Percentiles rank a stretch among this genome's conserved stretches.
phyloP scores from a whole-genome alignment of 2,329 filamentous ascomycete genomes.

The Didymella exigua region DNA sequence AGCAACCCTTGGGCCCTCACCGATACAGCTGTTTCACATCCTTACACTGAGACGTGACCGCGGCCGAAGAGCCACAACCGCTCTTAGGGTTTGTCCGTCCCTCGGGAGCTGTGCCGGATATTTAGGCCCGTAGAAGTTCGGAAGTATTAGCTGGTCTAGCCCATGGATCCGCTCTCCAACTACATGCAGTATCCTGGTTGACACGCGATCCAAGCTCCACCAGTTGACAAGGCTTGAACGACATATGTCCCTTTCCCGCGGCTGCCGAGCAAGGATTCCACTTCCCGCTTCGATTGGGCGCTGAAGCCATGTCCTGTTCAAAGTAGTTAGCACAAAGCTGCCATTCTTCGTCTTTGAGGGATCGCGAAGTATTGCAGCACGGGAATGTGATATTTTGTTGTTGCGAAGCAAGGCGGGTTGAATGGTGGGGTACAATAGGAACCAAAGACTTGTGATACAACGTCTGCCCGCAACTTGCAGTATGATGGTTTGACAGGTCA shows the following conservation, averaged over 20 bases:
- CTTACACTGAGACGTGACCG: constrained; percentile 27
- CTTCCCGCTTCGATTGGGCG: constrained; percentile 17
- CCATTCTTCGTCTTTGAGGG: not conserved
- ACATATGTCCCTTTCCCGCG: constrained; percentile 34
- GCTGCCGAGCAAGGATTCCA: constrained; percentile 29
- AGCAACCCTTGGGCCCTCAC: constrained; percentile 37
- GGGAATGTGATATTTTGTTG: constrained; percentile 10
- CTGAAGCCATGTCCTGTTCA: not conserved
- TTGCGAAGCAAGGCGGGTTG: constrained; percentile 28
- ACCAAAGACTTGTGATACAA: constrained; percentile 12
- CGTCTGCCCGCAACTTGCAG: constrained; percentile 18
- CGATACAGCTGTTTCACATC: constrained; percentile 37
- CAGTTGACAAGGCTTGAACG: constrained; percentile 23
- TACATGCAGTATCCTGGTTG: constrained; percentile 37
- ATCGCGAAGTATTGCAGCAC: not conserved
- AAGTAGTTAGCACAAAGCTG: constrained; percentile 8
- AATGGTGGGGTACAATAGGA: constrained; percentile 25
- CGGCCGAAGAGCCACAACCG: constrained; percentile 32
- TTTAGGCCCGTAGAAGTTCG: constrained; percentile 33
- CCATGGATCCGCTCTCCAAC: constrained; percentile 24
- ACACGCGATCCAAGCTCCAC: constrained; percentile 37
- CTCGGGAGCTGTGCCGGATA: constrained; percentile 39
- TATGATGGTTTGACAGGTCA: constrained; percentile 8
- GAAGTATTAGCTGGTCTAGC: constrained; percentile 34
- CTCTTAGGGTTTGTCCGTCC: constrained; percentile 30